Conservation (phyloP, 140 eudicot species). For the Cichorium intybus region DNA sequence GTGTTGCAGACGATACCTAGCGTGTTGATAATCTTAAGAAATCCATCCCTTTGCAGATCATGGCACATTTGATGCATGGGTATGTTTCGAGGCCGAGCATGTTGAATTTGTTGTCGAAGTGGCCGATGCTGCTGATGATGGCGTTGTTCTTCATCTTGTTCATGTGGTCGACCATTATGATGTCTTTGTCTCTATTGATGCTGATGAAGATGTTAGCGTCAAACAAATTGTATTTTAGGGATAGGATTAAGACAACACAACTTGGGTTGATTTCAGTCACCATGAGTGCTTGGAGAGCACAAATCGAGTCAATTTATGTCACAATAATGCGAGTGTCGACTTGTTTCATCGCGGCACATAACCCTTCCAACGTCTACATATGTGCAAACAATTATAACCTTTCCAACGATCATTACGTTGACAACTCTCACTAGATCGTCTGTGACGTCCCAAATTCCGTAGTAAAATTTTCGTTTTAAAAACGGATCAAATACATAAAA, state of each 20-base stretch:
- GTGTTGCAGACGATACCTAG: no score
- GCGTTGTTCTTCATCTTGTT: slow-evolving; percentile 64
- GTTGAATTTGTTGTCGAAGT: slow-evolving; percentile 70
- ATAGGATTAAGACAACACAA: slow-evolving; percentile 53
- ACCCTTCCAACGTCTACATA: slow-evolving; percentile 10
- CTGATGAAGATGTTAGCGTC: slow-evolving; percentile 54
- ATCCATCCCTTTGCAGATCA: no score
- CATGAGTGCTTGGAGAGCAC: no score
- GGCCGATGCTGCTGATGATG: slow-evolving; percentile 65
- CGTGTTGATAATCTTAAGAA: no score
- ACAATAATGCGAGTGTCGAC: slow-evolving; percentile 15
- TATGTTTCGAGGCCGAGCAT: slow-evolving; percentile 62
- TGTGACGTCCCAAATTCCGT: no score
- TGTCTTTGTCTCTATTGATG: slow-evolving; percentile 67
- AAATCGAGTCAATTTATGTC: no score
- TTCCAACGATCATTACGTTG: neutral
- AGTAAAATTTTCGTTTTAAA: no score
- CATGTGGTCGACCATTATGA: slow-evolving; percentile 58
- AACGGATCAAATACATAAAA: no score
- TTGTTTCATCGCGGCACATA: slow-evolving; percentile 11
- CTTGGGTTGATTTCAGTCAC: slow-evolving; percentile 66
- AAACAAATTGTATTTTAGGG: slow-evolving; percentile 45
- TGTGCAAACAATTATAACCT: neutral
- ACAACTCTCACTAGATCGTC: neutral
- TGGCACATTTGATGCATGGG: slow-evolving; percentile 64